Base-by-base conservation (phyloP, 768 basidiomycete genomes). In the Serpula lacrymans region DNA sequence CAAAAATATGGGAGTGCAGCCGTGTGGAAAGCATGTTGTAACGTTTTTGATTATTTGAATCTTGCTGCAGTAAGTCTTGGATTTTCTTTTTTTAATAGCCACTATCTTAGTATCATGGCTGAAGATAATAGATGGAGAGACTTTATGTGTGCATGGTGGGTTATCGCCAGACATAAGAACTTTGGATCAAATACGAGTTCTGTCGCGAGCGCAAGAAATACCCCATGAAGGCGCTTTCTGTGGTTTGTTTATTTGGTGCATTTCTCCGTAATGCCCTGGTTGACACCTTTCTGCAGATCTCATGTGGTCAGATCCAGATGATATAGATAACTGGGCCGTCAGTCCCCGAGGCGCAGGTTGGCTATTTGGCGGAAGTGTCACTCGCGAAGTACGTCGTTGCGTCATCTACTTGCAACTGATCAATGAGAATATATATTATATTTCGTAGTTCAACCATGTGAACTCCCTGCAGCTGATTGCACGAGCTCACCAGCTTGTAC, bases 221-320 rank as follows among this genome's bases (percentile, higher is more conserved):
- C 95, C 94, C 2, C 95, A 98, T 60, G 95, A 97, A 59, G 95
- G 95, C n/a, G 87, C 94, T 6, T 97, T 98, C 70, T 98, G 95
- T 51, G 86, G 86, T 84, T 52, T 22, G 78, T 52, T 7, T 11
- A 18, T 33, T 11, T 20, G 10, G 12, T 11, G 33, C 12, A 22
- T 13, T 6, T 24, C 20, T 20, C 21, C 24, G 22, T 8, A 21
- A 27, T 14, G 23, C 10, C 39, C 20, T 22, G 11, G 14, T 13
- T 27, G 9, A 8, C 10, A 16, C 17, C 22, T 16, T 33, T 17
- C 12, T 22, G 7, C 37, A 92, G 92, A 97, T 58, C 77, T 98
- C 10, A 96, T 98, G 92, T 98, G 95, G 95, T 92, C 88, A 25
- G 94, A 97, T 60, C 94, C 87, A 3, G 93, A 97, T 55, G 89